These are phyloP conservation scores for Colletotrichum echinochloae DNA, from an alignment of 2,329 filamentous ascomycete genomes.

Conservation along the genomic window DNA sequence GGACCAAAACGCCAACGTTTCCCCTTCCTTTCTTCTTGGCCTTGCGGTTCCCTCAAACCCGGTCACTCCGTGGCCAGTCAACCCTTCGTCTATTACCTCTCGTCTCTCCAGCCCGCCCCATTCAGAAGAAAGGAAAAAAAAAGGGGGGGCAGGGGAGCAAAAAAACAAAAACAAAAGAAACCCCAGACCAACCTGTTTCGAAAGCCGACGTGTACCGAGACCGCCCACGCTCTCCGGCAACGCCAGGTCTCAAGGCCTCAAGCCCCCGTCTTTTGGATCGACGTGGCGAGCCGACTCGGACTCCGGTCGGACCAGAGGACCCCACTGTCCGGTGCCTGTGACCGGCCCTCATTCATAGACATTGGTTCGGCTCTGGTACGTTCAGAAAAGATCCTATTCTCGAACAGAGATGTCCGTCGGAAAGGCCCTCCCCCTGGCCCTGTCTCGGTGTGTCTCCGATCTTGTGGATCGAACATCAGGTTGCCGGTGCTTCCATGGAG, in stretches of 20 bases:
- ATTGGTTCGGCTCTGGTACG: not conserved
- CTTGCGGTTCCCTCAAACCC: not conserved
- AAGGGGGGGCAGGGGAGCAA: too few relatives aligned
- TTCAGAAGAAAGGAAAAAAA: not conserved
- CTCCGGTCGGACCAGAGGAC: not conserved
- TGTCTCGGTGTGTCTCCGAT: not conserved
- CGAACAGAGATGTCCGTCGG: not conserved
- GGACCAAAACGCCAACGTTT: not conserved
- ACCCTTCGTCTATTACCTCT: not conserved
- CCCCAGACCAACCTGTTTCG: not conserved
- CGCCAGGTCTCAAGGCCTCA: not conserved
- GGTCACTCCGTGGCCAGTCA: not conserved
- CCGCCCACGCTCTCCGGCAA: not conserved
- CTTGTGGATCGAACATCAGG: not conserved
- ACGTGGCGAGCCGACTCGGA: not conserved
- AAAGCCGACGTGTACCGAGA: not conserved
- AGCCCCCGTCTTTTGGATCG: not conserved
- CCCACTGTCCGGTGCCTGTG: not conserved
- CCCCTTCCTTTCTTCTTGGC: not conserved
- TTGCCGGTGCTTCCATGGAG: not conserved
- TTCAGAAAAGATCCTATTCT: not conserved
- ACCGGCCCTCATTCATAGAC: not conserved
- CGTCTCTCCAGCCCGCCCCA: not conserved
- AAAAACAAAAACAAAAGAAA: not conserved
- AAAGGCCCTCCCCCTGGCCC: not conserved